Evolutionary conservation across 345 rosid species (phyloP), one percentile per base, ranked within the genome.

Genomic region (Conringia planisiliqua): DNA sequence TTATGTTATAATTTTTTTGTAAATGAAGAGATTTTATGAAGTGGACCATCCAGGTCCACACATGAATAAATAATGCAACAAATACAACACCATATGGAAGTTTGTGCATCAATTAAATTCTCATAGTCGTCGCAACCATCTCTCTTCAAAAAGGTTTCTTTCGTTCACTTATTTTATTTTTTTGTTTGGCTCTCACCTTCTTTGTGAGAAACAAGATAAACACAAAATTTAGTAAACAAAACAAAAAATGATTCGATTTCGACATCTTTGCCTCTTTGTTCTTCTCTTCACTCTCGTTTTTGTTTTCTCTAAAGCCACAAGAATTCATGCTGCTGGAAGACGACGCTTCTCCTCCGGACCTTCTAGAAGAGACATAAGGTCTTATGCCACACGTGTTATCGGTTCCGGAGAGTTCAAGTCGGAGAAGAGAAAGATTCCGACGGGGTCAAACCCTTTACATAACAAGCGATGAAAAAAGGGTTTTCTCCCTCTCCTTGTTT

Each of bases 381-480:
- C 58, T 16, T 27, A 62, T 61, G 51, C 32, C 43, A 62, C 70
- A 69, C 59, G 11, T 43, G 42, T 62, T 17, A 42, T 55, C 61
- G 42, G 18, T 14, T 58, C 75, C n/a, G 71, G 80, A 44, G 71
- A 44, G 36, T 8, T 76, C 16, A 35, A 17, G 14, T 38, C 36
- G 66, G 75, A 69, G 10, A 76, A 24, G 47, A 70, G 80, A 63
- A 63, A 70, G 52, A 70, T 76, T 35, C 80, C 75, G 61, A 55
- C 75, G 13, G 80, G 80, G 4, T 63, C 75, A 63, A 76, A 76
- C 44, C 75, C 75, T 62, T 62, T 76, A 65, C 80, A 76, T 8
- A 76, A 76, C 66, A 62, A 63, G 71, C 66, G 80, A 55, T 76
- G 24, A 22, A 58, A 10, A 26, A 29, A 17, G 1, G 27, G 17